A percentile compares a stretch with the other conserved stretches of the same genome.
These are phyloP conservation scores for Letharia columbiana DNA, from an alignment of 495 filamentous ascomycete species.

Conservation along the genomic window DNA sequence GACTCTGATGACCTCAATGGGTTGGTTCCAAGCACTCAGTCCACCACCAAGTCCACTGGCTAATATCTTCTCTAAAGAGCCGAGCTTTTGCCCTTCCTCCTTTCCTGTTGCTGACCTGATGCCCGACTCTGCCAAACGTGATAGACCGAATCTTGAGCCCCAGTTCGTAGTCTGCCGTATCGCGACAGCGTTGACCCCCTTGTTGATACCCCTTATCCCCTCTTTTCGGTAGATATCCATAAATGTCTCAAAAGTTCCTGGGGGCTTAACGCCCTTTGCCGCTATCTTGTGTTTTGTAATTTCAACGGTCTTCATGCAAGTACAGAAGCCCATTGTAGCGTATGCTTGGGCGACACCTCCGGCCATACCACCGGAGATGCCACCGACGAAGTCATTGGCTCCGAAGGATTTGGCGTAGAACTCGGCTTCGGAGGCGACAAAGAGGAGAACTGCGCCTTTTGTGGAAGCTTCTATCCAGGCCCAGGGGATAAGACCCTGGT, in stretches of 20 bases:
- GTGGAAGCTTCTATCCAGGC: constrained; percentile 99
- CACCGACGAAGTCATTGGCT: constrained; percentile 74
- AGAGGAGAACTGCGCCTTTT: constrained; percentile 97
- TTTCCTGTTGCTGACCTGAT: constrained; percentile 79
- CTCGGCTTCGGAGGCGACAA: constrained; percentile 97
- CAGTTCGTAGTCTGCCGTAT: constrained; percentile 99
- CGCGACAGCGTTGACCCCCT: constrained; percentile 94
- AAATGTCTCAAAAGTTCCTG: constrained; percentile 85
- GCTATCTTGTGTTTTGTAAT: constrained; percentile 97
- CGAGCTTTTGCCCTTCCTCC: constrained; percentile 66
- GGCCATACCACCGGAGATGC: constrained; percentile 84
- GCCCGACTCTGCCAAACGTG: constrained; percentile 76
- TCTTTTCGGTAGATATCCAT: constrained; percentile 94
- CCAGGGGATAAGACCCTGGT: constrained; percentile 99
- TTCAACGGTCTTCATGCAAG: constrained; percentile 99
- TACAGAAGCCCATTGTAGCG: constrained; percentile 99
- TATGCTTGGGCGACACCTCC: constrained; percentile 97
- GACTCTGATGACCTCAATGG: constrained; percentile 98
- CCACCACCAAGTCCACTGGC: constrained; percentile 86
- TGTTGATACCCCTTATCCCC: constrained; percentile 94
- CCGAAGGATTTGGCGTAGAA: constrained; percentile 77
- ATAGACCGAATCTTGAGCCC: constrained; percentile 92
- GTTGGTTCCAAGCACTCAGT: constrained; percentile 96
- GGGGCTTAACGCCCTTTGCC: constrained; percentile 68
- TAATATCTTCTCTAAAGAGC: constrained; percentile 76